phyloP scores from a whole-genome alignment of 805 yeast species.

The Danielia reshetovae region DNA sequence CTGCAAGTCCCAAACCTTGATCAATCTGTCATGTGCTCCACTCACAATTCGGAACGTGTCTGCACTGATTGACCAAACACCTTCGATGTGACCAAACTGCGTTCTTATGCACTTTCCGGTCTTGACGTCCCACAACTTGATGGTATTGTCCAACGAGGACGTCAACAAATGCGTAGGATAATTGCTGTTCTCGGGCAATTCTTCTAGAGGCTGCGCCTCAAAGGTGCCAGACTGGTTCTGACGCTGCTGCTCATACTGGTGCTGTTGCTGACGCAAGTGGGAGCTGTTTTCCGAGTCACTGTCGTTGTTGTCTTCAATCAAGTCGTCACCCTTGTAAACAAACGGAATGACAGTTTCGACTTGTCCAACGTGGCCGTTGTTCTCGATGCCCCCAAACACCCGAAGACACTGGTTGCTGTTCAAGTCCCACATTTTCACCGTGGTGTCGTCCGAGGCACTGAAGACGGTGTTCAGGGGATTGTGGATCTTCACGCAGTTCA shows the following conservation, averaged over 20 bases:
- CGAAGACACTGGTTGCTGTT: constrained; percentile 72
- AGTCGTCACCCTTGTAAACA: constrained; percentile 54
- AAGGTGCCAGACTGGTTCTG: constrained; percentile 2
- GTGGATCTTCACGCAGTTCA: constrained; percentile 84
- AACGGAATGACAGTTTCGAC: constrained; percentile 90
- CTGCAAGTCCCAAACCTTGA: constrained; percentile 94
- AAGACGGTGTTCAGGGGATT: constrained; percentile 72
- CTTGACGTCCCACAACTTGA: constrained; percentile 84
- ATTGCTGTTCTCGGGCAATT: constrained; percentile 18
- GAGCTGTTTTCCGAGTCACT: constrained; percentile 28
- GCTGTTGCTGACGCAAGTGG: constrained; percentile 15
- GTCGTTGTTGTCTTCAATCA: constrained; percentile 45
- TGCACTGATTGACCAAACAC: constrained; percentile 96
- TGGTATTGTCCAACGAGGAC: constrained; percentile 88
- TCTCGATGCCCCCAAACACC: constrained; percentile 70
- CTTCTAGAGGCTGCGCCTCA: constrained; percentile 1
- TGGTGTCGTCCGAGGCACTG: constrained; percentile 88
- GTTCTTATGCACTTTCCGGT: constrained; percentile 89
- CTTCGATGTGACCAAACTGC: constrained; percentile 96
- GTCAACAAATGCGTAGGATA: constrained; percentile 83
- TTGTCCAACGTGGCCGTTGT: constrained; percentile 87
- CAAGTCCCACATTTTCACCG: constrained; percentile 93
- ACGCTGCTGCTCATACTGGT: constrained; percentile 11
- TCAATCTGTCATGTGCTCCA: constrained; percentile 89
- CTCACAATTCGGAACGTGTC: constrained; percentile 92